Evolutionary conservation across 2,329 filamentous ascomycete genomes (phyloP).

Genomic region (Tolypocladium pustulatum): DNA sequence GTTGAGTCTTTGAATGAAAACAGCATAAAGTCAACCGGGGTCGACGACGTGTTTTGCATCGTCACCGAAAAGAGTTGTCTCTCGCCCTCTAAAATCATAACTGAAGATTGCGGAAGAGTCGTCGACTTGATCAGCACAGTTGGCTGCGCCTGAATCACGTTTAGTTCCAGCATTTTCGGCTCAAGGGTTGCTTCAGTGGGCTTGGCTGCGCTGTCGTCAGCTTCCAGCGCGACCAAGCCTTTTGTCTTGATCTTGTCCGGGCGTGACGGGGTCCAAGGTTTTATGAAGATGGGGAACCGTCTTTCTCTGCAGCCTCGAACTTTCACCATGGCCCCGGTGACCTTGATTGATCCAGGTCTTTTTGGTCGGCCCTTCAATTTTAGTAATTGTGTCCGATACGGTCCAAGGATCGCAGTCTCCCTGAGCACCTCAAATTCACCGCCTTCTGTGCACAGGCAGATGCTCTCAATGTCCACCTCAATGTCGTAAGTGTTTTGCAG

Average conservation of each 20-base stretch:
- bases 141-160: conserved; percentile 72
- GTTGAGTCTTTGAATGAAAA: conserved; percentile 89
- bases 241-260: conserved; percentile 68
- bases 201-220: conserved; percentile 26
- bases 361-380: conserved; percentile 59
- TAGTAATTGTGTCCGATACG: conserved; percentile 73
- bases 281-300: conserved; percentile 72
- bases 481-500: conserved; percentile 94
- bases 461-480: conserved; percentile 77
- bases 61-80: conserved; percentile 66
- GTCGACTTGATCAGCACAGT: conserved; percentile 64
- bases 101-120: conserved; percentile 69
- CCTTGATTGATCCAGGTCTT: conserved; percentile 54
- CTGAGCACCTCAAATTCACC: conserved; percentile 57
- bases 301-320: conserved; percentile 74
- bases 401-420: conserved; percentile 60
- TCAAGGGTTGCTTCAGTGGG: conserved; percentile 31
- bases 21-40: conserved; percentile 70
- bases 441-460: conserved; percentile 65
- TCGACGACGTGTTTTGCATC: conserved; percentile 67
- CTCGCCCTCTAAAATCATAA: conserved; percentile 93
- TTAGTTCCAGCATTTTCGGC: conserved; percentile 48
- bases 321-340: conserved; percentile 71
- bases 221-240: conserved; percentile 50
- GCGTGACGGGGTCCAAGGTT: conserved; percentile 61